Conservation (phyloP, 108 stramenopile species). For the Fistulifera pelliculosa region DNA sequence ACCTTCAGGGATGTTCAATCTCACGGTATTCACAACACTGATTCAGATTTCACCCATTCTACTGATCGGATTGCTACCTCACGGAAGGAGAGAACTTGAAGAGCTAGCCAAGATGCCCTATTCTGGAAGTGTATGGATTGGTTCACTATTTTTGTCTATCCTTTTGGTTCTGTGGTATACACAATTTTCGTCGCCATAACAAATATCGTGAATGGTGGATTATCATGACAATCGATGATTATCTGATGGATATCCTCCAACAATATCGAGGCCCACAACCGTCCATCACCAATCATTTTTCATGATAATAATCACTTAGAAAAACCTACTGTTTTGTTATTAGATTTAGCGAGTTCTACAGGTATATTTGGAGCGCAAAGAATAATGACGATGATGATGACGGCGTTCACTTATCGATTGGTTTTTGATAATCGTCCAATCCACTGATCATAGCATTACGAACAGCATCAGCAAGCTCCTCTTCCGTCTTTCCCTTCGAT, state of each 20-base stretch:
- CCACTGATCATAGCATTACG: conserved; percentile 57
- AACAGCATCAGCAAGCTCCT: conserved; percentile 65
- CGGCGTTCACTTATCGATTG: conserved; percentile 2
- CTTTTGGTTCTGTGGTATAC: conserved; percentile 53
- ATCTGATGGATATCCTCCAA: too few relatives aligned
- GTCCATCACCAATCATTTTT: too few relatives aligned
- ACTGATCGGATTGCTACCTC: conserved; percentile 46
- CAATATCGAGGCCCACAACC: too few relatives aligned
- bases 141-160: conserved; percentile 47
- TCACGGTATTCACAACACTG: conserved; percentile 56
- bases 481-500: conserved; percentile 68
- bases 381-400: too few relatives aligned
- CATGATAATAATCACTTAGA: too few relatives aligned
- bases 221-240: too few relatives aligned
- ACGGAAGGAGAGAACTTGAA: conserved; percentile 50
- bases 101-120: conserved; percentile 27
- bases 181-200: conserved; percentile 46
- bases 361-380: too few relatives aligned
- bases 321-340: too few relatives aligned
- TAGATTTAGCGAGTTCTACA: too few relatives aligned
- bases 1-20: conserved; percentile 45
- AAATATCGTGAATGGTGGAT: conserved; percentile 34
- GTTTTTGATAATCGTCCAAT: conserved; percentile 61
- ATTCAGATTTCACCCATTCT: conserved; percentile 50
- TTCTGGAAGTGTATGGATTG: conserved; percentile 55